Evolutionary conservation across 2,329 filamentous ascomycete genomes (phyloP).

Genomic region (Neospermospora avenae): DNA sequence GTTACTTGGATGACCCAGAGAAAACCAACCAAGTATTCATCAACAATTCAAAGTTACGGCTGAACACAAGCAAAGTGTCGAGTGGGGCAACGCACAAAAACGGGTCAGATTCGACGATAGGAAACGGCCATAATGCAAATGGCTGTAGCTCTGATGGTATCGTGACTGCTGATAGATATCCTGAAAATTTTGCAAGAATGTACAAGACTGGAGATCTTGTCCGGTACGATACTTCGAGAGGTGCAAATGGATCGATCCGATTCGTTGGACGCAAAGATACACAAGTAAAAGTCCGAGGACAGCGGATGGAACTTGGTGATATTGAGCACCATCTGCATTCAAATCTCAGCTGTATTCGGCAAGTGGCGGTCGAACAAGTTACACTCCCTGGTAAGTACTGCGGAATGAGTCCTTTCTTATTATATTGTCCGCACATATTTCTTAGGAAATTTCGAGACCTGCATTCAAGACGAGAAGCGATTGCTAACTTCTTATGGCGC

Average conservation of each 20-base stretch:
- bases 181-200: conserved; percentile 6
- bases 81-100: background rate
- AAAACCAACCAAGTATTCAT: conserved; percentile 16
- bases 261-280: conserved; percentile 62
- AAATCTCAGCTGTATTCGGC: background rate
- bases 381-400: too few relatives aligned
- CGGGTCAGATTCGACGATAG: background rate
- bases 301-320: conserved; percentile 61
- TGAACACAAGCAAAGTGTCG: too few relatives aligned
- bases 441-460: too few relatives aligned
- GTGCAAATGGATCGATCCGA: conserved; percentile 50
- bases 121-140: background rate
- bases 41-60: background rate
- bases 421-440: too few relatives aligned
- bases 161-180: background rate
- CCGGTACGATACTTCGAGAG: conserved; percentile 44
- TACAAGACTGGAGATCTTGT: conserved; percentile 37
- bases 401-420: too few relatives aligned
- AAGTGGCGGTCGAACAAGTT: background rate
- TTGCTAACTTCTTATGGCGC: too few relatives aligned
- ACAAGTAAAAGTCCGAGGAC: conserved; percentile 63
- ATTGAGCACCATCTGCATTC: conserved; percentile 40
- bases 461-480: too few relatives aligned
- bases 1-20: conserved; percentile 52
- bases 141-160: background rate